These are phyloP conservation scores for Asterochloris sp. DNA, from an alignment of 139 green algal genomes.

Conservation along the genomic window DNA sequence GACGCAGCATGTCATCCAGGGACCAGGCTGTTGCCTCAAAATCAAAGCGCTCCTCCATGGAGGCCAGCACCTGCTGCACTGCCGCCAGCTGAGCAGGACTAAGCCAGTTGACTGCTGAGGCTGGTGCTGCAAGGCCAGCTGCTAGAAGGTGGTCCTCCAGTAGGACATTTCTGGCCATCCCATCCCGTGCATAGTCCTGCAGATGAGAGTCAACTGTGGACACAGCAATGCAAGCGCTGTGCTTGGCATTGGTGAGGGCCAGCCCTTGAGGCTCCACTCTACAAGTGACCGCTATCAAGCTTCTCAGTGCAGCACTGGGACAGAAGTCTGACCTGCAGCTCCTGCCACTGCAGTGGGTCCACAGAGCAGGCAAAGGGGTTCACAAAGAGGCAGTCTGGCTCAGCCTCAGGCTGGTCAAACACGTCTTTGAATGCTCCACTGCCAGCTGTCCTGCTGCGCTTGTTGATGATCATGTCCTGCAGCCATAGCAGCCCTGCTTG, in stretches of 20 bases:
- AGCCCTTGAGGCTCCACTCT: not conserved
- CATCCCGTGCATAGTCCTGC: conserved; percentile 8
- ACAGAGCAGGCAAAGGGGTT: conserved; percentile 52
- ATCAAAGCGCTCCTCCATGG: conserved; percentile 11
- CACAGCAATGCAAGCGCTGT: not conserved
- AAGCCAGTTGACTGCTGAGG: conserved; percentile 14
- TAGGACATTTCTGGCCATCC: not conserved
- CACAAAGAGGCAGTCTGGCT: conserved; percentile 43
- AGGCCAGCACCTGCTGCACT: conserved; percentile 4
- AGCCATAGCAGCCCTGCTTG: not conserved
- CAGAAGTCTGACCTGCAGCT: conserved; percentile 25
- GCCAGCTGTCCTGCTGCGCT: not conserved
- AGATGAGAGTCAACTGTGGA: not conserved
- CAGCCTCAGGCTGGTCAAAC: conserved; percentile 39
- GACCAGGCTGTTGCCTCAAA: conserved; percentile 23
- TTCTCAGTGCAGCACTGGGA: not conserved
- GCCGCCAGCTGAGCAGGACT: conserved; percentile 20
- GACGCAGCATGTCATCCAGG: conserved; percentile 15
- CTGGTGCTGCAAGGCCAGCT: not conserved
- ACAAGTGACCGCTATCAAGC: not conserved
- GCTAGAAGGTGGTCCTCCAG: conserved; percentile 9
- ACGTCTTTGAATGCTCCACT: conserved; percentile 17
- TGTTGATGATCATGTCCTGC: not conserved
- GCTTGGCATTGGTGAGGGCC: too few relatives aligned
- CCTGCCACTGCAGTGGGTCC: conserved; percentile 38